These are phyloP conservation scores for Maudiozyma serrabonitensis DNA, from an alignment of 805 yeast genomes.

Conservation along the genomic window DNA sequence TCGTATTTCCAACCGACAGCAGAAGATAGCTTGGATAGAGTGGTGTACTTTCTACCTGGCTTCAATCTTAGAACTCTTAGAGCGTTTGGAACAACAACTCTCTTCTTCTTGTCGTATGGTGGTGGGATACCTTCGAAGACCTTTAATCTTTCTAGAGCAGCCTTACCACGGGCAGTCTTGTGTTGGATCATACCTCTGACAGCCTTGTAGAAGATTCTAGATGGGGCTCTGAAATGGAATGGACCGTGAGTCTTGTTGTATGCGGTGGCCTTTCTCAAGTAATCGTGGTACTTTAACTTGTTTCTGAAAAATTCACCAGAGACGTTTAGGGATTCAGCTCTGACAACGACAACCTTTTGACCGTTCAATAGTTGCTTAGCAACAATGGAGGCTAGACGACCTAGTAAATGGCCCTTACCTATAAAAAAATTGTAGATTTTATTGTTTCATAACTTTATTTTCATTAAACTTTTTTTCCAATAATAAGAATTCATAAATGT, in stretches of 20 bases:
- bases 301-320: conserved; percentile 99
- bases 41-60: conserved; percentile 99
- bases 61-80: conserved; percentile 97
- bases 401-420: conserved; percentile 98
- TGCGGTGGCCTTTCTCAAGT: conserved; percentile 98
- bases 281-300: conserved; percentile 99
- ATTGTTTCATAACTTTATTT: not conserved
- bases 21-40: conserved; percentile 90
- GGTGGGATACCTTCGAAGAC: conserved; percentile 99
- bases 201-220: conserved; percentile 99
- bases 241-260: conserved; percentile 99
- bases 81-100: conserved; percentile 99
- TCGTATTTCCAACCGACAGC: conserved; percentile 99
- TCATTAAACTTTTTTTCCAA: not conserved
- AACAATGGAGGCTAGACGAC: conserved; percentile 97
- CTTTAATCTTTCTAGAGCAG: conserved; percentile 98
- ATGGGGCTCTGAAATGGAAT: conserved; percentile 99
- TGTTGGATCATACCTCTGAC: conserved; percentile 98
- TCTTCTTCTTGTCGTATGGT: conserved; percentile 99
- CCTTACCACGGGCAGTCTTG: conserved; percentile 99
- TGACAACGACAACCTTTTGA: conserved; percentile 94
- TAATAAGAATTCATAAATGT: too few species aligned
- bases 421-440: conserved; percentile 9
- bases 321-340: conserved; percentile 96
- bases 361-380: conserved; percentile 98